Evolutionary conservation across 2,329 filamentous ascomycete species (phyloP).

Genomic region (Botrytis squamosa): DNA sequence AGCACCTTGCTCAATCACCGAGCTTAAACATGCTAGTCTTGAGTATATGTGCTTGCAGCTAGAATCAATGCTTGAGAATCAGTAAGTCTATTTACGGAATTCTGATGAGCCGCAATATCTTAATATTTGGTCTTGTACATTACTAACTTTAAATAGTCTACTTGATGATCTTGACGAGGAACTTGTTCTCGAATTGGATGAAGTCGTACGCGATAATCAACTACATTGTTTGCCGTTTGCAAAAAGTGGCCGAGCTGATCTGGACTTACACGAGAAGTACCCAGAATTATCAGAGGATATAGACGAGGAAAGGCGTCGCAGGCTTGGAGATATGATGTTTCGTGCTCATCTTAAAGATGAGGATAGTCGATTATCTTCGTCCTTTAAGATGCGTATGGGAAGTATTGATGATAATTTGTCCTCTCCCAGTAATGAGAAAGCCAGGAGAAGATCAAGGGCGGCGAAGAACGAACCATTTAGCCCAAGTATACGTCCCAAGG

Average conservation of each 20-base stretch:
- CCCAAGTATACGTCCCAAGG: conserved; percentile 66
- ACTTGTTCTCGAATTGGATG: conserved; percentile 76
- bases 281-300: conserved; percentile 54
- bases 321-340: conserved; percentile 75
- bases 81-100: conserved; percentile 38
- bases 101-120: neutral
- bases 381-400: conserved; percentile 58
- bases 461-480: conserved; percentile 58
- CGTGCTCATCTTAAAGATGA: conserved; percentile 62
- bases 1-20: conserved; percentile 75
- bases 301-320: conserved; percentile 65
- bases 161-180: conserved; percentile 84
- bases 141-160: conserved; percentile 42
- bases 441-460: conserved; percentile 48
- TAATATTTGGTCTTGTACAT: neutral
- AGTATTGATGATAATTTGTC: conserved; percentile 62
- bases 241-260: conserved; percentile 70
- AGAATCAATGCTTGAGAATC: conserved; percentile 88
- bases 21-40: conserved; percentile 84
- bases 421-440: conserved; percentile 42
- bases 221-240: conserved; percentile 73
- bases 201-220: conserved; percentile 79
- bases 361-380: conserved; percentile 60
- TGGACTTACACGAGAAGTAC: conserved; percentile 57
- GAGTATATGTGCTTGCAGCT: conserved; percentile 92